phyloP scores from a whole-genome alignment of 2,329 filamentous ascomycete species.

The Rutstroemia sp. region DNA sequence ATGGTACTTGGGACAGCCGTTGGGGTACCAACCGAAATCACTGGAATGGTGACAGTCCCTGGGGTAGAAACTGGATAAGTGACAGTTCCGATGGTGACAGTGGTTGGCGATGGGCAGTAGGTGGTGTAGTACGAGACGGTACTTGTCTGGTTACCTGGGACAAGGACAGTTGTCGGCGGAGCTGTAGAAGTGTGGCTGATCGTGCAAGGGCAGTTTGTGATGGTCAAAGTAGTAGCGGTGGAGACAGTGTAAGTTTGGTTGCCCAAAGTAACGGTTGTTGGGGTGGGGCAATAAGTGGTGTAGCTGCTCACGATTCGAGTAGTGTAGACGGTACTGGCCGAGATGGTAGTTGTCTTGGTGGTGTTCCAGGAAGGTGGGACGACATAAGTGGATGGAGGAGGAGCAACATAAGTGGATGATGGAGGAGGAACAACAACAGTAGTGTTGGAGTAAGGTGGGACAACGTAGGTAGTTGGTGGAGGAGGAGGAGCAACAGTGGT shows the following conservation, averaged over 20 bases:
- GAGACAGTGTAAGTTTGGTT: conserved; percentile 15
- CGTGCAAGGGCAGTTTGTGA: conserved; percentile 1
- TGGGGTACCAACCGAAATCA: conserved; percentile 1
- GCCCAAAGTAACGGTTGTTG: conserved; percentile 14
- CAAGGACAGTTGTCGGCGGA: conserved; percentile 12
- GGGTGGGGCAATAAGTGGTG: conserved; percentile 14
- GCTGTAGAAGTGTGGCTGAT: conserved; percentile 9
- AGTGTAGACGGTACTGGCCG: conserved; percentile 5
- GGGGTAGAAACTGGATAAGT: conserved; percentile 15
- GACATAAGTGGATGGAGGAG: conserved; percentile 1
- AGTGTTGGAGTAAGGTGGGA: background rate
- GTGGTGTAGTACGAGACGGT: conserved; percentile 6
- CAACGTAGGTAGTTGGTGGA: background rate
- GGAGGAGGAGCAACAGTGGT: background rate
- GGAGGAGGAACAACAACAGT: conserved; percentile 6
- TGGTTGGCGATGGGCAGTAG: conserved; percentile 11
- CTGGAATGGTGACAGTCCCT: conserved; percentile 10
- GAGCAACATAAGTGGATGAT: background rate
- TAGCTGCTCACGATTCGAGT: conserved; percentile 4
- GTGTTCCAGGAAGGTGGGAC: background rate
- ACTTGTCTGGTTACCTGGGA: conserved; percentile 3
- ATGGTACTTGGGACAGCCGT: conserved; percentile 1
- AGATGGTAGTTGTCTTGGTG: background rate
- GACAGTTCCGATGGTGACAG: conserved; percentile 15
- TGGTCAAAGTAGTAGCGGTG: conserved; percentile 4